A percentile compares a stretch with the other conserved stretches of the same genome.
phyloP scores from a whole-genome alignment of 2,329 filamentous ascomycete genomes.

The Neophaeococcomyces mojaviensis region DNA sequence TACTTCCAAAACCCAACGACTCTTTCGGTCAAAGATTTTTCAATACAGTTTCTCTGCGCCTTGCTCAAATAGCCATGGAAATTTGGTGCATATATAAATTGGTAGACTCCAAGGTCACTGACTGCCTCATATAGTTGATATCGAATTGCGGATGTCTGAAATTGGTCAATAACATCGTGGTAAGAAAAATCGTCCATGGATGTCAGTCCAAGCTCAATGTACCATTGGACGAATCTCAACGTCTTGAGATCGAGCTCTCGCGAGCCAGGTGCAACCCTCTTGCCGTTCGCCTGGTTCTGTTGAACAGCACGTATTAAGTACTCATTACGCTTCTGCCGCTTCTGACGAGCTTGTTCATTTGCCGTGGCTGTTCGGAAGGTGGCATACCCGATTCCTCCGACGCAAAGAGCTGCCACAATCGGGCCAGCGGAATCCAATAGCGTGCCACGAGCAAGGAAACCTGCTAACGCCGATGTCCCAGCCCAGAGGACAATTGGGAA shows the following conservation, averaged over 20 bases:
- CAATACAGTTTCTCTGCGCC: constrained; percentile 12
- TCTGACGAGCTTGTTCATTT: constrained; percentile 6
- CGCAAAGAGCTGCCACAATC: constrained; percentile 7
- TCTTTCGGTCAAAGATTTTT: constrained; percentile 13
- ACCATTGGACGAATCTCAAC: constrained; percentile 14
- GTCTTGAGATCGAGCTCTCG: constrained; percentile 13
- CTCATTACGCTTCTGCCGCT: constrained; percentile 11
- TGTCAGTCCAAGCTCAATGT: constrained; percentile 11
- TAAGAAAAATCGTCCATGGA: constrained; percentile 15
- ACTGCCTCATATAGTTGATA: constrained; percentile 16
- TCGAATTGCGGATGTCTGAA: constrained; percentile 14
- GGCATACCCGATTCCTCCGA: constrained; percentile 11
- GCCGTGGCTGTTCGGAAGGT: constrained; percentile 2
- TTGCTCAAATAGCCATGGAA: constrained; percentile 15
- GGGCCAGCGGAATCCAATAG: constrained; percentile 9
- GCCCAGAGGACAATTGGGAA: constrained; percentile 15
- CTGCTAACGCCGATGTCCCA: constrained; percentile 11
- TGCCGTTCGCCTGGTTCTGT: constrained; percentile 11
- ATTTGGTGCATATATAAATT: constrained; percentile 12
- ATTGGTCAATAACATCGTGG: constrained; percentile 17
- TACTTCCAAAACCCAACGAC: constrained; percentile 17
- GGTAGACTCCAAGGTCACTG: constrained; percentile 11
- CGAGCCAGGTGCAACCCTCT: constrained; percentile 3
- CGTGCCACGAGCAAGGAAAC: constrained; percentile 10
- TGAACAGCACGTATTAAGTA: constrained; percentile 13